Evolutionary conservation across 2,329 filamentous ascomycete genomes (phyloP).

Genomic region (Pleomassaria siparia): DNA sequence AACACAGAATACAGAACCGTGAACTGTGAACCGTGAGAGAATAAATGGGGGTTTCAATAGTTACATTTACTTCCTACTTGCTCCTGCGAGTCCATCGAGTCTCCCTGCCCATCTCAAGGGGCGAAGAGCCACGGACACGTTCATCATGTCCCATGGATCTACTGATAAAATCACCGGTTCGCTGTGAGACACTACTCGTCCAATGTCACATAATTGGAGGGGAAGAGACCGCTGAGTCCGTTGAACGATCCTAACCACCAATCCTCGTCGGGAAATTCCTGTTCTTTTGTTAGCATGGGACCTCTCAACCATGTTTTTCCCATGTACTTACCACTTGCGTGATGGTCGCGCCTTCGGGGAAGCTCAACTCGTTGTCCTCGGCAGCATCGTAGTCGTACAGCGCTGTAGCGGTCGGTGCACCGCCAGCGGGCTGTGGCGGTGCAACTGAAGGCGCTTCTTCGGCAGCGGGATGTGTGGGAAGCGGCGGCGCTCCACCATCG

Average conservation of each 20-base stretch:
- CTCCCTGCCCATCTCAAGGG: no score
- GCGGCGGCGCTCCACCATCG: constrained; percentile 39
- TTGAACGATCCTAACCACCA: constrained; percentile 95
- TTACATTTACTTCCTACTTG: no score
- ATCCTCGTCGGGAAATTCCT: constrained; percentile 97
- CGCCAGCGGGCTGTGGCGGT: constrained; percentile 37
- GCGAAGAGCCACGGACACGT: no score
- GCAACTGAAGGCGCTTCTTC: constrained; percentile 35
- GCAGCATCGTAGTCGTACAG: constrained; percentile 96
- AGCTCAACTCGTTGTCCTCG: constrained; percentile 85
- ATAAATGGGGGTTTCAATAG: no score
- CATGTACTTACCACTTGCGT: constrained; percentile 67
- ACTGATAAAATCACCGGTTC: no score
- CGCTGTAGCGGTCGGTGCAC: constrained; percentile 71
- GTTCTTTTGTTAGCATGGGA: constrained; percentile 29
- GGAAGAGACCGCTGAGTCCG: constrained; percentile 80
- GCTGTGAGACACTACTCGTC: no score
- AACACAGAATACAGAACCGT: no score
- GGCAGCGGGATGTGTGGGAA: constrained; percentile 45
- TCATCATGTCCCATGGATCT: no score
- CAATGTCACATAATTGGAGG: constrained; percentile 54
- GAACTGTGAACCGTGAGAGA: no score
- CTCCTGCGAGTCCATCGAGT: no score
- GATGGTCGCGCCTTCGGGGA: constrained; percentile 85
- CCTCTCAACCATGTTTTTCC: neutral